These are phyloP conservation scores for Aspergillus bertholletiae DNA, from an alignment of 495 filamentous ascomycete species.

Conservation along the genomic window DNA sequence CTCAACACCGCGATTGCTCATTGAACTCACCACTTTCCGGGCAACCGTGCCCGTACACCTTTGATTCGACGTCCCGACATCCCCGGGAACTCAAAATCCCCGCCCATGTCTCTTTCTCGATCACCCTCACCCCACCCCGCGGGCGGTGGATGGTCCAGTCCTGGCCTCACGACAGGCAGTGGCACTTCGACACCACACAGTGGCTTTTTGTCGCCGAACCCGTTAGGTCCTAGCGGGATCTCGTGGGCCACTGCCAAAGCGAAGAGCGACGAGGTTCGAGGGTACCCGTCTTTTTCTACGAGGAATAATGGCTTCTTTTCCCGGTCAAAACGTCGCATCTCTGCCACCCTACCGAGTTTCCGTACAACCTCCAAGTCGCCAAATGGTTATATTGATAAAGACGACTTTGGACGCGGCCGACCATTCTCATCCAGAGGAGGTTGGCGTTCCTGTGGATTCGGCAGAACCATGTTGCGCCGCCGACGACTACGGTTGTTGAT, in stretches of 20 bases:
- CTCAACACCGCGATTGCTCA: background rate
- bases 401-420: slow-evolving; percentile 59
- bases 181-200: slow-evolving; percentile 64
- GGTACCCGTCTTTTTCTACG: slow-evolving; percentile 79
- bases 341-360: slow-evolving; percentile 71
- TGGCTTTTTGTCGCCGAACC: slow-evolving; percentile 37
- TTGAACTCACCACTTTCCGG: background rate
- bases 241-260: slow-evolving; percentile 80
- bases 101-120: slow-evolving; percentile 75
- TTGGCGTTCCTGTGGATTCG: slow-evolving; percentile 27
- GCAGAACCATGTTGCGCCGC: slow-evolving; percentile 45
- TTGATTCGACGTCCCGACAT: background rate
- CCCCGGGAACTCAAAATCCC: slow-evolving; percentile 2
- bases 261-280: slow-evolving; percentile 69
- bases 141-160: slow-evolving; percentile 84
- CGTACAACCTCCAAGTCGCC: slow-evolving; percentile 23
- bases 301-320: slow-evolving; percentile 78
- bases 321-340: slow-evolving; percentile 71
- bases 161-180: slow-evolving; percentile 68
- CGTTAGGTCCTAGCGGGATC: slow-evolving; percentile 44
- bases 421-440: slow-evolving; percentile 19
- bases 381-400: slow-evolving; percentile 66
- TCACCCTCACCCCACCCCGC: slow-evolving; percentile 72
- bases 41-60: background rate
- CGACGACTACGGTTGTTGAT: slow-evolving; percentile 59